phyloP scores from a whole-genome alignment of 257 asterid genomes.

The Euphrasia confusa region DNA sequence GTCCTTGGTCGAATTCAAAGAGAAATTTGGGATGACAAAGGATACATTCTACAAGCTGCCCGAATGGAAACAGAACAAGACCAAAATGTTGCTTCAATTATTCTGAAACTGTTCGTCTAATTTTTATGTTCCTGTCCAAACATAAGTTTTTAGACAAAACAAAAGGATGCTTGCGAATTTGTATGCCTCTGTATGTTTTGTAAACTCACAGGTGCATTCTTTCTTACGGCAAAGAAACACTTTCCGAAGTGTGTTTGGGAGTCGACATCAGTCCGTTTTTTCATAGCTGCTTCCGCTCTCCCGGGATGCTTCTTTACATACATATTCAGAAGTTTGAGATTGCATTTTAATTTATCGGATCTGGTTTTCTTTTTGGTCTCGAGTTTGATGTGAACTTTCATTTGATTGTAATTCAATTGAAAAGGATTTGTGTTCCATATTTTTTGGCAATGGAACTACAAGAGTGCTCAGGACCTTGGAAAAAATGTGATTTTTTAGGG shows the following conservation, averaged over 20 bases:
- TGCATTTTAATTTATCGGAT: constrained; percentile 14
- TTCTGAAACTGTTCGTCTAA: constrained; percentile 39
- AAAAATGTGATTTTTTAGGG: constrained; percentile 23
- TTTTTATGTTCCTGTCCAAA: not conserved
- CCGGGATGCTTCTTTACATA: no score
- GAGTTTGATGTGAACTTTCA: constrained; percentile 62
- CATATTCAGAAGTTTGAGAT: constrained; percentile 28
- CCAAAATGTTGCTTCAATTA: constrained; percentile 86
- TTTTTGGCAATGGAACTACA: constrained; percentile 31
- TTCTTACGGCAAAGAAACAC: constrained; percentile 23
- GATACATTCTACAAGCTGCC: constrained; percentile 81
- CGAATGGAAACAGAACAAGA: constrained; percentile 97
- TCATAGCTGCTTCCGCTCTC: not conserved
- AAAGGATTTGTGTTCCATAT: constrained; percentile 18
- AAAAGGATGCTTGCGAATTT: constrained; percentile 29
- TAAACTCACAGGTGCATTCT: constrained; percentile 21
- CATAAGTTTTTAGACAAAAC: constrained; percentile 7
- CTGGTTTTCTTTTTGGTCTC: constrained; percentile 47
- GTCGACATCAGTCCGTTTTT: constrained; percentile 53
- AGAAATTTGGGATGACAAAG: constrained; percentile 73
- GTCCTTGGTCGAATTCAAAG: constrained; percentile 75
- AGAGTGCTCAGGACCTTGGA: constrained; percentile 23
- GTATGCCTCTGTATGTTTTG: constrained; percentile 25
- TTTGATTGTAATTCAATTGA: constrained; percentile 16
- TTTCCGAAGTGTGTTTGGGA: constrained; percentile 27